Percentiles rank a stretch among this genome's conserved stretches.
Conservation (phyloP, 148 eudicot species). For the Linanthus parryae region DNA sequence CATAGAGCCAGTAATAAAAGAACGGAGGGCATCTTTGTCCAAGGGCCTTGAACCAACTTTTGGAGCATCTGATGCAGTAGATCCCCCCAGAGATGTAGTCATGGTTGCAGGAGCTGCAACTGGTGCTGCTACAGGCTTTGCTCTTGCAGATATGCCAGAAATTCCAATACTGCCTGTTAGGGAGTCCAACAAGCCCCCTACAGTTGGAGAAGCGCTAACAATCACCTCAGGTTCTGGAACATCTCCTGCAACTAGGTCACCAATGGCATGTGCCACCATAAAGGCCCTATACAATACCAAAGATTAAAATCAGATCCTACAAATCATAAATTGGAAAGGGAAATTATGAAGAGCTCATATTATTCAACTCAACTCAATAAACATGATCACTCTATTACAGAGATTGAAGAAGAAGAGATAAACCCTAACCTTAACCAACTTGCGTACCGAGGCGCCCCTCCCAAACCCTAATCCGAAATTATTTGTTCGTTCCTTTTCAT, state of each 20-base stretch:
- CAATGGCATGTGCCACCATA: constrained; percentile 73
- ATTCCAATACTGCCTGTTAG: constrained; percentile 95
- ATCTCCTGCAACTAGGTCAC: constrained; percentile 78
- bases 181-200: constrained; percentile 94
- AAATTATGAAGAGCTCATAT: too few species aligned
- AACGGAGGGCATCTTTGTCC: constrained; percentile 82
- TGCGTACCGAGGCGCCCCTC: too few species aligned
- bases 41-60: constrained; percentile 67
- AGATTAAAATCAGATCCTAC: background rate
- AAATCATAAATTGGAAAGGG: background rate
- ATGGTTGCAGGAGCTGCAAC: constrained; percentile 59
- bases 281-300: constrained; percentile 52
- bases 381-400: too few species aligned
- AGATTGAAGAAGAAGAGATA: too few species aligned
- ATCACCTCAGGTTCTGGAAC: constrained; percentile 74
- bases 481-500: too few species aligned
- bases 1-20: constrained; percentile 81
- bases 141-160: constrained; percentile 75
- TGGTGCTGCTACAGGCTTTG: constrained; percentile 74
- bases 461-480: too few species aligned
- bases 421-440: too few species aligned
- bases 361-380: too few species aligned
- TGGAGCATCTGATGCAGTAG: constrained; percentile 60
- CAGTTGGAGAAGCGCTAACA: constrained; percentile 67
- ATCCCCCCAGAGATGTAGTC: constrained; percentile 39